Evolutionary conservation across 1,139 yeast genomes (phyloP).

Genomic region (Geotrichum macrosporum): DNA sequence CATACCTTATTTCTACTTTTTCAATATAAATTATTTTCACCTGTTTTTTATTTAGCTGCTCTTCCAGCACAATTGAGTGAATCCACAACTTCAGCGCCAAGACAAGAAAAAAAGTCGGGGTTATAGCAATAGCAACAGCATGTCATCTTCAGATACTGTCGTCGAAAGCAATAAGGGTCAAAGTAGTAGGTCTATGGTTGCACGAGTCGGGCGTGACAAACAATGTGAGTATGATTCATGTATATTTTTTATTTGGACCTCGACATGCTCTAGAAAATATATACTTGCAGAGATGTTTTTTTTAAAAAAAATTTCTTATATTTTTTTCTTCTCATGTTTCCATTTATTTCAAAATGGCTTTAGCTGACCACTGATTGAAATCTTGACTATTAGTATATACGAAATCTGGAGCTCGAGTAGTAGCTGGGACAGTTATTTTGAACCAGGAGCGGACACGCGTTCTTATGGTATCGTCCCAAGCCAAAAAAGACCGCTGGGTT

Average conservation of each 20-base stretch:
- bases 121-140: no score
- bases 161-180: no score
- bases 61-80: no score
- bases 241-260: neutral
- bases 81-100: no score
- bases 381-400: slow-evolving; percentile 48
- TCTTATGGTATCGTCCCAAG: slow-evolving; percentile 71
- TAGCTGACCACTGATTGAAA: no score
- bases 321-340: slow-evolving; percentile 1
- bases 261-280: neutral
- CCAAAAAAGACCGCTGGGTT: slow-evolving; percentile 68
- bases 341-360: slow-evolving; percentile 27
- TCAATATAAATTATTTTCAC: no score
- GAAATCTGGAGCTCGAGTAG: slow-evolving; percentile 70
- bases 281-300: neutral
- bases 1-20: no score
- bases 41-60: no score
- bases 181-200: slow-evolving; percentile 33
- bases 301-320: neutral
- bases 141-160: no score
- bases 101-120: no score
- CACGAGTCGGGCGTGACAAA: slow-evolving; percentile 45
- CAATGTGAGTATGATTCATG: slow-evolving; percentile 35
- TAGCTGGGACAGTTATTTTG: slow-evolving; percentile 86
- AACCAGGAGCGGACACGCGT: slow-evolving; percentile 55